Evolutionary conservation across 495 filamentous ascomycete genomes (phyloP).

Genomic region (Echria macrotheca): DNA sequence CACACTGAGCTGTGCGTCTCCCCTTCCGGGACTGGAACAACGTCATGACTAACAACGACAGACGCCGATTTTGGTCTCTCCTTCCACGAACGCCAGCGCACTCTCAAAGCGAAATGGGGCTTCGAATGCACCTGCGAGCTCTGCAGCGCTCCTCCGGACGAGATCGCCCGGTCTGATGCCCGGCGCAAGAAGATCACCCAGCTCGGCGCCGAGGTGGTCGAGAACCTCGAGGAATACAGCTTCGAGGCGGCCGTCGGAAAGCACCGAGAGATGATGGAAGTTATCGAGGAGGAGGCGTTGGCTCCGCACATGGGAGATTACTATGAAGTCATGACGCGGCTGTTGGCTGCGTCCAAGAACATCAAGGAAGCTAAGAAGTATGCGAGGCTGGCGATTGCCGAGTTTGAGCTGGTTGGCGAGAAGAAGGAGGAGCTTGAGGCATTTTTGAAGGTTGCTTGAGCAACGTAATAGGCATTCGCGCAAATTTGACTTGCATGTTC

Average conservation of each 20-base stretch:
- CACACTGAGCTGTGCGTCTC: conserved; percentile 31
- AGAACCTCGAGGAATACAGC: conserved; percentile 16
- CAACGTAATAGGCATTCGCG: too few species aligned
- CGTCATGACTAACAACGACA: conserved; percentile 5
- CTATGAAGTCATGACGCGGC: conserved; percentile 27
- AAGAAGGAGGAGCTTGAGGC: conserved; percentile 8
- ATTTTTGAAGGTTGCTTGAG: conserved; percentile 5
- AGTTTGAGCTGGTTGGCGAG: conserved; percentile 21
- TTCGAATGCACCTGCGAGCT: conserved; percentile 32
- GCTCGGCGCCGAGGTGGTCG: conserved; percentile 20
- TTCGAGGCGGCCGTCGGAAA: conserved; percentile 16
- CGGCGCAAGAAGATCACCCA: conserved; percentile 21
- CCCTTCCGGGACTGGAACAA: background rate
- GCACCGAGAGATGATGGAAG: conserved; percentile 20
- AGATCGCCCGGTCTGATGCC: conserved; percentile 22
- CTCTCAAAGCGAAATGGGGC: conserved; percentile 29
- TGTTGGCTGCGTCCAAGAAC: conserved; percentile 23
- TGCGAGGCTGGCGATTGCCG: conserved; percentile 18
- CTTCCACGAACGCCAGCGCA: conserved; percentile 20
- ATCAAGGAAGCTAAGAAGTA: conserved; percentile 20
- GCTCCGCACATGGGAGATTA: conserved; percentile 29
- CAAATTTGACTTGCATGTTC: too few species aligned
- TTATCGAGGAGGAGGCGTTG: conserved; percentile 28
- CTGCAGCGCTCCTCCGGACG: conserved; percentile 23
- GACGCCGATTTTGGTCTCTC: conserved; percentile 26